Evolutionary conservation across 2,329 filamentous ascomycete genomes (phyloP).

Genomic region (Ustulina deusta): DNA sequence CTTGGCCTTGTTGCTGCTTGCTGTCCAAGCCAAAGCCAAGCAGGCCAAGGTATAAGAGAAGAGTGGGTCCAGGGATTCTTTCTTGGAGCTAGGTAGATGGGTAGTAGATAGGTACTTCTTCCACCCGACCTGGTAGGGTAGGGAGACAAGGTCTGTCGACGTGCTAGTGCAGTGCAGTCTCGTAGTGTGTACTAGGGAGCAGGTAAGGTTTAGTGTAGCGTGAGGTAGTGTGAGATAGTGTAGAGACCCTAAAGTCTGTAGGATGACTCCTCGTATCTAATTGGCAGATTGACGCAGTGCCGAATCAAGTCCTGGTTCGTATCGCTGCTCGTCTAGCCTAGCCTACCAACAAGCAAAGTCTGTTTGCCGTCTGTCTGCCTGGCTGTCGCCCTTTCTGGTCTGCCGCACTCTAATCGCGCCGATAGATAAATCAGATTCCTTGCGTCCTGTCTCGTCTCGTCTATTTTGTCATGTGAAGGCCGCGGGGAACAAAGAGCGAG

Average conservation of each 20-base stretch:
- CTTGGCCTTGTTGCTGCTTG: background rate
- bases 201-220: background rate
- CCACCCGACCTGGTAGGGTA: background rate
- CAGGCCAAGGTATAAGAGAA: constrained; percentile 1
- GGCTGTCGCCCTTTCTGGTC: constrained; percentile 2
- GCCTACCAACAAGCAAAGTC: constrained; percentile 25
- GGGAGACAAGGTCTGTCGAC: constrained; percentile 3
- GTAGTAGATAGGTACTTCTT: constrained; percentile 2
- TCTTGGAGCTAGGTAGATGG: background rate
- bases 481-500: constrained; percentile 20
- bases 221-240: background rate
- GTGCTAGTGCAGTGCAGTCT: background rate
- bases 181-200: background rate
- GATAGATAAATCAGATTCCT: background rate
- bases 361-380: background rate
- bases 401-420: background rate
- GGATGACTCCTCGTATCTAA: constrained; percentile 63
- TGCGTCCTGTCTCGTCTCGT: constrained; percentile 4
- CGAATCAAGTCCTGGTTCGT: constrained; percentile 46
- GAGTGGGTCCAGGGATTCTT: constrained; percentile 5
- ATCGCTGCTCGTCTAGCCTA: constrained; percentile 38
- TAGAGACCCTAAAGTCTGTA: constrained; percentile 47
- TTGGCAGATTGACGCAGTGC: constrained; percentile 57
- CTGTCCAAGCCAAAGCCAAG: constrained; percentile 14
- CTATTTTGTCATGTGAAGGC: constrained; percentile 31